Base-by-base conservation (phyloP, 441 rosid genomes). In the Corymbia calophylla region DNA sequence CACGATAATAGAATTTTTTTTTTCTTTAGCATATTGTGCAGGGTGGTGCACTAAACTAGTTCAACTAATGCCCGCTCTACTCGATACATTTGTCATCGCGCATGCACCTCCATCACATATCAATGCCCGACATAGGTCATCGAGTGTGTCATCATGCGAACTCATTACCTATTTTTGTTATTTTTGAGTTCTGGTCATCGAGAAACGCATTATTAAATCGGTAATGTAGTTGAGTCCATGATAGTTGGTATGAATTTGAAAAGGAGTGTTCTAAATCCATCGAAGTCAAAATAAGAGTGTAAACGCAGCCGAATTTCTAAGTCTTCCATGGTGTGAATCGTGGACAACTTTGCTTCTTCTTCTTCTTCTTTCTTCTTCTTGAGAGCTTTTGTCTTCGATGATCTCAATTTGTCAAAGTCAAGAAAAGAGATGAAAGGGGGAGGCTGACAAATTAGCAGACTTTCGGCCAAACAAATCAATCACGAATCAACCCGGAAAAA, bases 61-160 rank as follows among this genome's bases (percentile, higher is more conserved):
- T 73, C 48, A 73, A 73, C 82, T 73, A 73, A 73, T 3, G 49
- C 16, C 29, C 4, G 44, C 29, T 6, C 16, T 73, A 11, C 16
- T 39, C 29, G 6, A 6, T 73, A 27, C 3, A 19, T 14, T n/a
- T 4, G 21, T 31, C 8, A 2, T 8, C 0, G 77, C 12, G 6
- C 12, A 8, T 31, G 23, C 13, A 5, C 44, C 77, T 66, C 44
- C 77, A 16, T 66, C 7, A 2, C 10, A 9, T 17, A 66, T 31
- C 4, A 16, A 31, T 1, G 44, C 77, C 8, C 2, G 23, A 31
- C 2, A 5, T 4, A 32, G 5, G 3, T 8, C 23, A 8, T 64
- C 19, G 70, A 0, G 8, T 3, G 9, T 2, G 18, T 64, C 5
- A 3, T n/a, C 0, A 0, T 3, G 9, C 10, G 31, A 64, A n/a